Conservation (phyloP, 352 stramenopile species). For the Phytophthora lateralis region DNA sequence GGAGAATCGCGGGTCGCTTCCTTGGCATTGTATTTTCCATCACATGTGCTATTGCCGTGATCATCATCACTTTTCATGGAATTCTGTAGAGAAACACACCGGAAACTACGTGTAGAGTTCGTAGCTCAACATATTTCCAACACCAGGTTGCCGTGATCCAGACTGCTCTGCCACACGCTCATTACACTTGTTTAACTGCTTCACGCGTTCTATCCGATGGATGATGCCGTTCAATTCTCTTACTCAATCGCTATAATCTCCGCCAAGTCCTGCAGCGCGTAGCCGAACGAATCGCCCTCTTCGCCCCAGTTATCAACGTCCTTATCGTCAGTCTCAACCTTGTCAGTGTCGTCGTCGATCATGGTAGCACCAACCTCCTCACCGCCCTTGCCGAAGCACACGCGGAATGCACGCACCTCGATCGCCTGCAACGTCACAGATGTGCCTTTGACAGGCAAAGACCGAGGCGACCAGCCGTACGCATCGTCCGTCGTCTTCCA, state of each 20-base stretch:
- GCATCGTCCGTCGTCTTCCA: slow-evolving; percentile 49
- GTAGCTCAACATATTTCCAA: no score
- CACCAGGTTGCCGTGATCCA: no score
- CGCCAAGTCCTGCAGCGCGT: slow-evolving; percentile 33
- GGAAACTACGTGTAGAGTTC: neutral
- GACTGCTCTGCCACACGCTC: no score
- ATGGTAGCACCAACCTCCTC: neutral
- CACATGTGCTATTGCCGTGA: slow-evolving; percentile 16
- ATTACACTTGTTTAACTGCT: slow-evolving; percentile 5
- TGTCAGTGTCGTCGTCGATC: neutral
- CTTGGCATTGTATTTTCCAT: slow-evolving; percentile 33
- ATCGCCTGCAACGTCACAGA: slow-evolving; percentile 86
- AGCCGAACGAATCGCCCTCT: slow-evolving; percentile 28
- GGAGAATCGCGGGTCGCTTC: slow-evolving; percentile 43
- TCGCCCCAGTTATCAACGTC: slow-evolving; percentile 13
- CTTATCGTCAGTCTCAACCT: neutral
- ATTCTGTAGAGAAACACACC: slow-evolving; percentile 8
- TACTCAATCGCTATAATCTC: slow-evolving; percentile 48
- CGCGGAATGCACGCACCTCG: slow-evolving; percentile 93
- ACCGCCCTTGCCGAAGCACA: slow-evolving; percentile 51
- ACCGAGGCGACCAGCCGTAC: slow-evolving; percentile 32
- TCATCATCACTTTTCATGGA: slow-evolving; percentile 23
- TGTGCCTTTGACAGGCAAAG: slow-evolving; percentile 57
- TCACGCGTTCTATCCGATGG: neutral
- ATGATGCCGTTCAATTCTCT: neutral